A percentile compares a stretch with the other conserved stretches of the same genome.
Evolutionary conservation across 2,329 filamentous ascomycete genomes (phyloP).

Genomic region (Colletotrichum sp.): DNA sequence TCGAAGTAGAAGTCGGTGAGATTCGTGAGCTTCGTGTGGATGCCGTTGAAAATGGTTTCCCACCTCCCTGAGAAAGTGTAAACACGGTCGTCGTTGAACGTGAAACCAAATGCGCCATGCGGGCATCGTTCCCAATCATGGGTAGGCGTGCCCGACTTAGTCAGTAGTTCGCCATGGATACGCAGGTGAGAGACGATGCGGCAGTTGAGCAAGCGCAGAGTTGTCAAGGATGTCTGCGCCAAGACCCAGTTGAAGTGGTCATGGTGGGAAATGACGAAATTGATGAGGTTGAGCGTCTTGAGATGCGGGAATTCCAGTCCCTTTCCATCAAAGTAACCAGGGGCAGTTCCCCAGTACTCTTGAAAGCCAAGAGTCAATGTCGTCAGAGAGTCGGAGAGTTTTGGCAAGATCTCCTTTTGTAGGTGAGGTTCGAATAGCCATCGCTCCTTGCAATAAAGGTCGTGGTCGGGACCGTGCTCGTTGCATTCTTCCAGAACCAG

Average conservation of each 20-base stretch:
- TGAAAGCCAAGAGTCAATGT: conserved; percentile 24
- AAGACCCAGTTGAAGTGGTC: conserved; percentile 31
- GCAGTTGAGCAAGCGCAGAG: conserved; percentile 16
- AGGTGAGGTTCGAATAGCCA: conserved; percentile 26
- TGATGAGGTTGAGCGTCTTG: conserved; percentile 16
- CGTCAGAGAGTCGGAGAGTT: conserved; percentile 21
- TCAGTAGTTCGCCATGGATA: neutral
- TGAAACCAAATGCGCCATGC: neutral
- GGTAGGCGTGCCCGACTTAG: neutral
- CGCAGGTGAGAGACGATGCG: conserved; percentile 13
- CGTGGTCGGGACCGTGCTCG: conserved; percentile 15
- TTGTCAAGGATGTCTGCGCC: neutral
- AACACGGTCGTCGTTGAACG: neutral
- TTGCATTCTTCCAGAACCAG: neutral
- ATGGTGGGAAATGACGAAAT: conserved; percentile 19
- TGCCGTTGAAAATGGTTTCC: conserved; percentile 24
- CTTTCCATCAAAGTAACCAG: conserved; percentile 23
- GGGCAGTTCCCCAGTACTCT: conserved; percentile 22
- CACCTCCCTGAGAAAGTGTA: conserved; percentile 22
- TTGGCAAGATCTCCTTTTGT: conserved; percentile 9
- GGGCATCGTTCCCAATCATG: conserved; percentile 19
- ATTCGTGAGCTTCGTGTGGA: conserved; percentile 12
- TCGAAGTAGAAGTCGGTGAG: conserved; percentile 22
- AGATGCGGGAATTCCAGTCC: conserved; percentile 24
- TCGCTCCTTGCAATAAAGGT: conserved; percentile 22